A percentile compares a stretch with the other conserved stretches of the same genome.
phyloP scores from a whole-genome alignment of 176 grass and related monocot species.

The Dendrocalamus sinicus region DNA sequence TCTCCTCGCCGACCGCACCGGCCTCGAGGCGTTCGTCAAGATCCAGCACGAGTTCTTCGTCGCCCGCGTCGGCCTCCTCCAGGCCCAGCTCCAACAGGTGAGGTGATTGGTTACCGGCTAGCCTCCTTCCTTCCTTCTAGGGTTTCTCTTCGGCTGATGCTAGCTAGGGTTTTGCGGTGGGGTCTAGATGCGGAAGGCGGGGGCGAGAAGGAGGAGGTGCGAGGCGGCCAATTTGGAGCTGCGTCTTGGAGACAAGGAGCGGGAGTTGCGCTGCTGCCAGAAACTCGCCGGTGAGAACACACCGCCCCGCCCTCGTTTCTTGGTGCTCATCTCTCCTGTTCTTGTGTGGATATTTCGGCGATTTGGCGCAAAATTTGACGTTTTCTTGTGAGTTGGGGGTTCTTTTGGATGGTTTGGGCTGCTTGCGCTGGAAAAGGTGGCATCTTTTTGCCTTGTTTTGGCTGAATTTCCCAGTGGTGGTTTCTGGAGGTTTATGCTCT shows the following conservation, averaged over 20 bases:
- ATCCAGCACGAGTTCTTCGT: constrained; percentile 32
- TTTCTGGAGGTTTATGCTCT: too few species aligned
- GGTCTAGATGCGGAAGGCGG: constrained; percentile 28
- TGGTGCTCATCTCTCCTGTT: background rate
- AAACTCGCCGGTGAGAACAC: constrained; percentile 42
- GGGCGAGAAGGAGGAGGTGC: constrained; percentile 4
- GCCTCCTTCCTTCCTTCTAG: background rate
- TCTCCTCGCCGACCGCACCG: constrained; percentile 35
- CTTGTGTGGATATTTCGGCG: background rate
- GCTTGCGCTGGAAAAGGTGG: background rate
- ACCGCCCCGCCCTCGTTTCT: background rate
- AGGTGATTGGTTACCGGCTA: background rate
- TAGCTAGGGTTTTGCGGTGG: constrained; percentile 26
- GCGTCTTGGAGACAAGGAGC: constrained; percentile 42
- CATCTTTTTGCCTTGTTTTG: background rate
- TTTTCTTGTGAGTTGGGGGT: background rate
- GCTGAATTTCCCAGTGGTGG: background rate
- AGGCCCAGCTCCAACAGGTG: constrained; percentile 30
- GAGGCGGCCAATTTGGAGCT: constrained; percentile 27
- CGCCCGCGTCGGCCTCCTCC: constrained; percentile 25
- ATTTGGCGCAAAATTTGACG: background rate
- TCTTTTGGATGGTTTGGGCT: background rate
- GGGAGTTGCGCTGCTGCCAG: constrained; percentile 42
- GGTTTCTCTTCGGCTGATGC: background rate
- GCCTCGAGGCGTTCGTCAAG: constrained; percentile 46